These are phyloP conservation scores for Xylaria sp. DNA, from an alignment of 2,329 filamentous ascomycete species.

Conservation along the genomic window DNA sequence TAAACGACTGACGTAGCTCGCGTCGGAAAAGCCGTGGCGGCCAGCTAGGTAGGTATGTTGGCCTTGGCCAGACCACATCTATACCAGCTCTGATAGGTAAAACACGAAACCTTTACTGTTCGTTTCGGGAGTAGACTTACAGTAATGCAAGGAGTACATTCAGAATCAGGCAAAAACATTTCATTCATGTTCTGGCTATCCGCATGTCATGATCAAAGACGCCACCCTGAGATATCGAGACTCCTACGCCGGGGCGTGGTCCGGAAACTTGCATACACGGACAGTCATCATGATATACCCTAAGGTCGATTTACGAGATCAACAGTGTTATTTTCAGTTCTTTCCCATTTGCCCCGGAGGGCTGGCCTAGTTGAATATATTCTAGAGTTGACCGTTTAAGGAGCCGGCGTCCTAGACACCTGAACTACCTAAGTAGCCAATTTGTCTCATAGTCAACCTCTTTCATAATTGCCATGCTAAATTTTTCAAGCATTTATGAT, in stretches of 20 bases:
- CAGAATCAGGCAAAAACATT: background rate
- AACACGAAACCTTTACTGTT: background rate
- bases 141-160: background rate
- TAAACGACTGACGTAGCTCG: background rate
- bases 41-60: background rate
- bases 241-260: conserved; percentile 15
- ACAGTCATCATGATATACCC: background rate
- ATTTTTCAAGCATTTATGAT: no score
- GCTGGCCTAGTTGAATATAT: background rate
- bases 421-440: background rate
- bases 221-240: background rate
- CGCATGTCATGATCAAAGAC: background rate
- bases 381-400: background rate
- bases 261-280: conserved; percentile 8
- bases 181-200: background rate
- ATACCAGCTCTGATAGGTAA: background rate
- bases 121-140: background rate
- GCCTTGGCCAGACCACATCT: background rate
- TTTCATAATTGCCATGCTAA: no score
- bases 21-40: background rate
- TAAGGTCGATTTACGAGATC: no score
- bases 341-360: no score
- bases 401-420: no score
- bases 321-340: no score
- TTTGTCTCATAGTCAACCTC: background rate